Evolutionary conservation across 1,284 basidiomycete genomes (phyloP), one percentile per base, ranked within the genome.

Genomic region (Irpex sp.): DNA sequence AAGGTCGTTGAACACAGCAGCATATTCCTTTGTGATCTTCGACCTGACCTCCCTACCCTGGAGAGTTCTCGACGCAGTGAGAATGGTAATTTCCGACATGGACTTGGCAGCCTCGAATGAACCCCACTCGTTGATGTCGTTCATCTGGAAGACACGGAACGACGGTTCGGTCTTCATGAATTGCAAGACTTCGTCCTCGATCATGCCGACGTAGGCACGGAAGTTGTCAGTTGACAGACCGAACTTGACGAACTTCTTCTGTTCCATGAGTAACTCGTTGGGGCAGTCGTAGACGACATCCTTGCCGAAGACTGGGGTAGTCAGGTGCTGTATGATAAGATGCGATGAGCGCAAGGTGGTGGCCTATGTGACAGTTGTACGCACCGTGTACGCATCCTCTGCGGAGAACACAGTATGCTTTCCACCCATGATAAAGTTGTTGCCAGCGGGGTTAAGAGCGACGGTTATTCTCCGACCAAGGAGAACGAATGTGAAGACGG

Each of bases 201-300:
- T 94, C 86, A 98, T 91, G 60, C 88, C 87, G 43, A 97, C 91
- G 72, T 99, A 99, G 50, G 87, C 83, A 46, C 90, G 87, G 77
- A 99, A 90, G 74, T 97, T 97, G 37, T 99, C 97, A 19, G 86
- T 87, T 6, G 94, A 93, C 7, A 99, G 85, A 50, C 97, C 96
- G 68, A 95, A 90, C 79, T 97, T 97, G 76, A 96, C 89, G 68
- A 99, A 98, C 76, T 92, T 93, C 83, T 99, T 99, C 77, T 99
- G 97, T 74, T 99, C 96, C 97, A 99, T 99, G 75, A 99, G 89
- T 59, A 94, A 82, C 61, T 95, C 91, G 76, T 99, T 99, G 36
- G 97, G 97, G 62, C 95, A 90, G 73, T 98, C 97, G 76, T 99
- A 99, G 4, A 98, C 97, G 55, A 99, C 97, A 60, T 95, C 95